Conservation (phyloP, 306 rosid species). For the Myrica gale region DNA sequence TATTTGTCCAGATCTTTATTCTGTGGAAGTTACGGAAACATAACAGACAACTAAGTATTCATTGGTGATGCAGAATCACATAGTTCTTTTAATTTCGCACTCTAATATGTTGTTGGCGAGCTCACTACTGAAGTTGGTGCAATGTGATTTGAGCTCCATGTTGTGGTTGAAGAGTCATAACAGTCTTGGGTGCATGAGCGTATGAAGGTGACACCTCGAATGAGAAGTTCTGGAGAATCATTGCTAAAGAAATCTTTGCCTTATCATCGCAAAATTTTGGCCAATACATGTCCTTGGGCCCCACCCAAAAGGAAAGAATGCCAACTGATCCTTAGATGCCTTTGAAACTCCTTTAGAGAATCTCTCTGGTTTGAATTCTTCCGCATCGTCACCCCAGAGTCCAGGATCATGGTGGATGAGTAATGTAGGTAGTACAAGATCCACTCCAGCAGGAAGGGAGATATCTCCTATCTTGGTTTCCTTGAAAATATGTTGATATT, state of each 20-base stretch:
- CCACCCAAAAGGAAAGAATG: constrained; percentile 57
- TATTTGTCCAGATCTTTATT: background rate
- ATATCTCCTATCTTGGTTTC: constrained; percentile 38
- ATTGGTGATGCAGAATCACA: constrained; percentile 9
- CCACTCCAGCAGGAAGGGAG: constrained; percentile 46
- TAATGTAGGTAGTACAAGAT: constrained; percentile 43
- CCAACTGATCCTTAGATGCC: constrained; percentile 39
- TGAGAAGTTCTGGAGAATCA: constrained; percentile 45
- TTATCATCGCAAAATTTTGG: constrained; percentile 44
- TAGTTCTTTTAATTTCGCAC: background rate
- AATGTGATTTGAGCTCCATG: constrained; percentile 49
- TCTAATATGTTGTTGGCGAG: background rate
- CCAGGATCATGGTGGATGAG: constrained; percentile 45
- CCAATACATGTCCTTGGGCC: constrained; percentile 52
- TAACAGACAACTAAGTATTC: background rate
- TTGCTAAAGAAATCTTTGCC: constrained; percentile 44
- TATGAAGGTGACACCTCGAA: constrained; percentile 47
- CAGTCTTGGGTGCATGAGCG: constrained; percentile 46
- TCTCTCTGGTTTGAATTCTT: constrained; percentile 55
- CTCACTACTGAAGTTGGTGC: constrained; percentile 25
- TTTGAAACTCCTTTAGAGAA: constrained; percentile 42
- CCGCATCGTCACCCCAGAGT: constrained; percentile 50
- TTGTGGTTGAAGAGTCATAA: constrained; percentile 54
- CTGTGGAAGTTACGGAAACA: background rate
- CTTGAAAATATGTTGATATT: constrained; percentile 39